Conservation (phyloP, 2,329 filamentous ascomycete species). For the Aspergillus fumigatiaffinis region DNA sequence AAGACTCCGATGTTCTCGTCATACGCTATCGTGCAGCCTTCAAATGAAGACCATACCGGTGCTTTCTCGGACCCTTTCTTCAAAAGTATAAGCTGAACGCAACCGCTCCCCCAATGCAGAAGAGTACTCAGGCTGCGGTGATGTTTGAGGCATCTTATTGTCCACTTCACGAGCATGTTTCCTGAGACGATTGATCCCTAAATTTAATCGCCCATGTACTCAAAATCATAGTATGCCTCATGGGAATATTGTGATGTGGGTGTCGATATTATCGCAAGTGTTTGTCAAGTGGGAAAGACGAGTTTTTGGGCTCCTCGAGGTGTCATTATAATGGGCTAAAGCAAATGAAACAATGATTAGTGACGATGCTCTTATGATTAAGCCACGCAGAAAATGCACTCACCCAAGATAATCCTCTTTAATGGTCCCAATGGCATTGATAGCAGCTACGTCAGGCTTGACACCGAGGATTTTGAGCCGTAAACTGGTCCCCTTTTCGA, state of each 20-base stretch:
- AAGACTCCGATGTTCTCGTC: not conserved
- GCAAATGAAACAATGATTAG: slow-evolving; percentile 10
- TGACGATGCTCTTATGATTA: not conserved
- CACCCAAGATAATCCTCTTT: slow-evolving; percentile 64
- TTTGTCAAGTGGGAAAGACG: slow-evolving; percentile 14
- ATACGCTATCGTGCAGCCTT: not conserved
- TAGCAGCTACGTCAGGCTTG: slow-evolving; percentile 86
- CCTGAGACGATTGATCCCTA: not conserved
- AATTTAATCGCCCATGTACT: not conserved
- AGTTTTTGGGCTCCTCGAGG: slow-evolving; percentile 18
- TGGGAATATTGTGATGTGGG: not conserved
- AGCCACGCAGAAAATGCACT: slow-evolving; percentile 12
- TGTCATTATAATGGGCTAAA: slow-evolving; percentile 29
- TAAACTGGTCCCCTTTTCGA: slow-evolving; percentile 90
- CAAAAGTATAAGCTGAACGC: not conserved
- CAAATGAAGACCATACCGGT: not conserved
- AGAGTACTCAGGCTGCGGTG: not conserved
- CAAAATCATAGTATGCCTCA: not conserved
- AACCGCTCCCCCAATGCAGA: not conserved
- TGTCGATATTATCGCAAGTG: slow-evolving; percentile 12
- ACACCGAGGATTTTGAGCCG: slow-evolving; percentile 93
- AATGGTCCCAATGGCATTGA: slow-evolving; percentile 97
- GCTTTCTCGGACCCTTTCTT: not conserved
- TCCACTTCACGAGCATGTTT: not conserved
- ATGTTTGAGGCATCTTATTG: not conserved